Evolutionary conservation across 2,329 filamentous ascomycete genomes (phyloP).

Genomic region (Colletotrichum sp.): DNA sequence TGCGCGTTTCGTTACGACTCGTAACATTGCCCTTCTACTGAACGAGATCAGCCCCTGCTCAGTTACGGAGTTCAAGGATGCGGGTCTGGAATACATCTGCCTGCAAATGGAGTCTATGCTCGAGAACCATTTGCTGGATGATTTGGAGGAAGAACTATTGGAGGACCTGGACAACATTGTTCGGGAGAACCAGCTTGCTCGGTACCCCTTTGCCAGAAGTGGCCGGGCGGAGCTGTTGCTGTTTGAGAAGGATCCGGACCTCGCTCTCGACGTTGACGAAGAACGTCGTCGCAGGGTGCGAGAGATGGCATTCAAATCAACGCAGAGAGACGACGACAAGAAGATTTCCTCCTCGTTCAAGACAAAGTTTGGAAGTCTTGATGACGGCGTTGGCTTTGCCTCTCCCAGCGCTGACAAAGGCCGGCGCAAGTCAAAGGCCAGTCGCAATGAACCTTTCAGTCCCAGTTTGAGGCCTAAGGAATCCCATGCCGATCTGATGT

Average conservation of each 20-base stretch:
- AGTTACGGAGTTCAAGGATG: slow-evolving; percentile 85
- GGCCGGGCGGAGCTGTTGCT: slow-evolving; percentile 72
- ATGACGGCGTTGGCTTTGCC: slow-evolving; percentile 56
- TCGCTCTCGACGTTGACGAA: slow-evolving; percentile 70
- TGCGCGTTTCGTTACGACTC: slow-evolving; percentile 81
- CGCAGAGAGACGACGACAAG: slow-evolving; percentile 68
- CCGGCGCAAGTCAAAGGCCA: slow-evolving; percentile 50
- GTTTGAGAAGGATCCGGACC: slow-evolving; percentile 67
- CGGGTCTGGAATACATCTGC: slow-evolving; percentile 88
- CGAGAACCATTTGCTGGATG: slow-evolving; percentile 85
- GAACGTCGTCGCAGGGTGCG: slow-evolving; percentile 74
- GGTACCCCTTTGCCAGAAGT: slow-evolving; percentile 78
- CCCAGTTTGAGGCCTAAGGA: slow-evolving; percentile 72
- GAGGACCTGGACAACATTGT: slow-evolving; percentile 81
- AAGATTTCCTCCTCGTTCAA: slow-evolving; percentile 66
- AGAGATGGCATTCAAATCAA: slow-evolving; percentile 73
- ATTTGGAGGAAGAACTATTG: slow-evolving; percentile 84
- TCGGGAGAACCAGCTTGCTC: slow-evolving; percentile 80
- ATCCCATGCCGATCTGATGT: slow-evolving; percentile 81
- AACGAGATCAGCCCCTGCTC: slow-evolving; percentile 87
- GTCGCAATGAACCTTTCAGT: slow-evolving; percentile 63
- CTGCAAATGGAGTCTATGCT: slow-evolving; percentile 91
- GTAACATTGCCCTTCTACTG: slow-evolving; percentile 84
- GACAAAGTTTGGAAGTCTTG: slow-evolving; percentile 65
- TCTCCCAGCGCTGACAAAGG: slow-evolving; percentile 48